Conservation (phyloP, 352 stramenopile genomes). For the Globisporangium spinosum region DNA sequence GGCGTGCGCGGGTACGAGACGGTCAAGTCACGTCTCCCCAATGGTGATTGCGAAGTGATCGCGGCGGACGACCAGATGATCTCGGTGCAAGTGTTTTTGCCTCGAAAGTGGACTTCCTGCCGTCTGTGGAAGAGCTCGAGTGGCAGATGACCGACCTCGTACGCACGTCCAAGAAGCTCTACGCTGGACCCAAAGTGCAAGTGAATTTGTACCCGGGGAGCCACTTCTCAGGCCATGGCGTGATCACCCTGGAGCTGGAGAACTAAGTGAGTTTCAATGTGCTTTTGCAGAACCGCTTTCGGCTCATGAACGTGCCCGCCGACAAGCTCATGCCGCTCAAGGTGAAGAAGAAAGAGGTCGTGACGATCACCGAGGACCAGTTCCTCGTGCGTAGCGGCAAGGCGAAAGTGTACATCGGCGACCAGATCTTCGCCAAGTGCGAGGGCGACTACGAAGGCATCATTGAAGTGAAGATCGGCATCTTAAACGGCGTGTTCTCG, state of each 20-base stretch:
- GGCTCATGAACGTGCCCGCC: conserved; percentile 58
- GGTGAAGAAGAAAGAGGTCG: conserved; percentile 54
- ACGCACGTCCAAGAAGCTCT: conserved; percentile 38
- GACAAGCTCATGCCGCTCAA: conserved; percentile 59
- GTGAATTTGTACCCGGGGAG: conserved; percentile 69
- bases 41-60: conserved; percentile 50
- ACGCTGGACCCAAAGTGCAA: conserved; percentile 65
- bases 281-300: conserved; percentile 64
- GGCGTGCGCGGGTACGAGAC: conserved; percentile 50
- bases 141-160: conserved; percentile 48
- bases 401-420: conserved; percentile 68
- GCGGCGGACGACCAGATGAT: conserved; percentile 63
- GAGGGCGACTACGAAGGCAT: conserved; percentile 46
- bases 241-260: conserved; percentile 54
- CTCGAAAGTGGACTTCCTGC: conserved; percentile 50
- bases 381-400: conserved; percentile 61
- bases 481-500: conserved; percentile 76
- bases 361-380: conserved; percentile 67
- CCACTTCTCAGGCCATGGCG: conserved; percentile 54
- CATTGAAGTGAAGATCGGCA: conserved; percentile 59
- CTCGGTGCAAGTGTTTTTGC: conserved; percentile 42
- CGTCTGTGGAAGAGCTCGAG: conserved; percentile 53
- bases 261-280: conserved; percentile 45
- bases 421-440: conserved; percentile 70
- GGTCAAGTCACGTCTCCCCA: conserved; percentile 41